A percentile compares a stretch with the other conserved stretches of the same genome.
Conservation (phyloP, 2,329 filamentous ascomycete genomes). For the Juglanconis oblonga region DNA sequence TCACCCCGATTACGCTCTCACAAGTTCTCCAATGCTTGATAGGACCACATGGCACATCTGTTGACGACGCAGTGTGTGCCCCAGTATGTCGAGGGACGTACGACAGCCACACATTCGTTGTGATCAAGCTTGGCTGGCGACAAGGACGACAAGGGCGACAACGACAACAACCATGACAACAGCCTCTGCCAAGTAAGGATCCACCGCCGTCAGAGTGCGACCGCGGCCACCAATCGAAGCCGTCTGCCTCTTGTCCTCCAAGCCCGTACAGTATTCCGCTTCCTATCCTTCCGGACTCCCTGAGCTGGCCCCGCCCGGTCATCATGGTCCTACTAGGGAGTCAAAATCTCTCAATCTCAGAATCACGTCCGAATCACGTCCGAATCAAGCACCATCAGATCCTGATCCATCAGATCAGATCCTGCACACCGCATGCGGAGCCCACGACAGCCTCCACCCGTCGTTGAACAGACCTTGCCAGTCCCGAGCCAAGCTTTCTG, state of each 20-base stretch:
- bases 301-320: too few species aligned
- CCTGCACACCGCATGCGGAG: not conserved
- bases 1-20: not conserved
- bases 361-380: too few species aligned
- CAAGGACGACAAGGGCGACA: too few species aligned
- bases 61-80: conserved; percentile 1
- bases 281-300: not conserved
- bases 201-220: too few species aligned
- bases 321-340: too few species aligned
- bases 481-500: not conserved
- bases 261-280: not conserved
- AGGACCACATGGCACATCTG: not conserved
- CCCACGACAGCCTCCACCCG: not conserved
- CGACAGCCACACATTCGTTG: not conserved
- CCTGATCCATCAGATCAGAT: too few species aligned
- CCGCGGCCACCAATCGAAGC: too few species aligned
- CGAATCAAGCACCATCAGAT: too few species aligned
- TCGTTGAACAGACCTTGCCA: not conserved
- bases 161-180: too few species aligned
- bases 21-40: not conserved
- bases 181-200: too few species aligned
- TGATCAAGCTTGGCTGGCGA: not conserved
- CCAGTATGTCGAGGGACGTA: not conserved
- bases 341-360: too few species aligned
- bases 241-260: not conserved